Percentiles rank a stretch among this genome's conserved stretches.
These are phyloP conservation scores for Eimeria zaria DNA, from an alignment of 169 alveolate species.

Conservation along the genomic window DNA sequence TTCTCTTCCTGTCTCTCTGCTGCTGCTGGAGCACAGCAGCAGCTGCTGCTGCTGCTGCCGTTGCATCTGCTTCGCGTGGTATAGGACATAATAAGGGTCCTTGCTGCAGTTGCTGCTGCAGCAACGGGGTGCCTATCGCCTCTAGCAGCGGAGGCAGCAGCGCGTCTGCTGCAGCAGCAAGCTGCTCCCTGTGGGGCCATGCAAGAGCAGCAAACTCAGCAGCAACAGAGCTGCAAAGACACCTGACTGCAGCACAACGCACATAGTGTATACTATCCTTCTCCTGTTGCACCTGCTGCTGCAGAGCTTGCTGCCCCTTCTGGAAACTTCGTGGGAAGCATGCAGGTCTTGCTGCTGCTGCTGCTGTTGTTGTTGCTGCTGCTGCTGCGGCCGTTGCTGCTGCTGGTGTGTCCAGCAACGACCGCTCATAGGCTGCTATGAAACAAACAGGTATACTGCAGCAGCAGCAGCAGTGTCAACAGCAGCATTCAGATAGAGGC, in stretches of 20 bases:
- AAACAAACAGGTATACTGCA: not conserved
- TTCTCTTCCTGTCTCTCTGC: constrained; percentile 18
- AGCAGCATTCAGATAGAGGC: not conserved
- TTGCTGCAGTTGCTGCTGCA: constrained; percentile 30
- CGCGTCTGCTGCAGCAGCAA: constrained; percentile 40
- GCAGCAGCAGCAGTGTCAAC: not conserved
- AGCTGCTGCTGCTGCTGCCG: constrained; percentile 47
- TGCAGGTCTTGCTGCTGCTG: constrained; percentile 18
- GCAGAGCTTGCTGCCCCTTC: not conserved
- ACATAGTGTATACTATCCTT: not conserved
- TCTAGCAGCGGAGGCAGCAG: constrained; percentile 51
- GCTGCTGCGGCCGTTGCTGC: constrained; percentile 7
- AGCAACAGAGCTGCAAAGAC: constrained; percentile 54
- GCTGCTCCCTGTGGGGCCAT: constrained; percentile 28
- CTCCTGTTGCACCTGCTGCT: constrained; percentile 40
- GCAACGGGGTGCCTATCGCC: constrained; percentile 17
- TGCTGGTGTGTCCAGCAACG: not conserved
- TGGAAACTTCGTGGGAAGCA: too few relatives aligned
- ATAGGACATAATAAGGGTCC: not conserved
- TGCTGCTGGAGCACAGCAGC: constrained; percentile 28
- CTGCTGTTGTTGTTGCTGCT: constrained; percentile 8
- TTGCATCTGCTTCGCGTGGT: not conserved
- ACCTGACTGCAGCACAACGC: constrained; percentile 3
- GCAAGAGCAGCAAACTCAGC: constrained; percentile 70
- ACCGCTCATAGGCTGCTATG: not conserved